A percentile compares a stretch with the other conserved stretches of the same genome.
Conservation (phyloP, 306 rosid species). For the Prunus mume region DNA sequence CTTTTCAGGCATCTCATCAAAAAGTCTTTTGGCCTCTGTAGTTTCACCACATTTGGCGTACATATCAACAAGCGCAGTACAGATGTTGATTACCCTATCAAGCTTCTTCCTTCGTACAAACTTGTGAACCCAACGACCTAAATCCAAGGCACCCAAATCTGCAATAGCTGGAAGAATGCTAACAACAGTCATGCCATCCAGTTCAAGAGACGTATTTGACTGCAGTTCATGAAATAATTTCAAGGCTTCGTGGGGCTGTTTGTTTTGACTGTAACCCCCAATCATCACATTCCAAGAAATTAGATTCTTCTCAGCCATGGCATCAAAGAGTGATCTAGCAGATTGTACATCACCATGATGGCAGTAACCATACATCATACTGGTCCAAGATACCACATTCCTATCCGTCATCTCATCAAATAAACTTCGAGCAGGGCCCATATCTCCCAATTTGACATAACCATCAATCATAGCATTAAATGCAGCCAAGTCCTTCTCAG, state of each 20-base stretch:
- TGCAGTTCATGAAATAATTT: slow-evolving; percentile 55
- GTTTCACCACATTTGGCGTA: slow-evolving; percentile 75
- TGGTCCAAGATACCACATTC: slow-evolving; percentile 72
- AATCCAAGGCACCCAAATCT: slow-evolving; percentile 61
- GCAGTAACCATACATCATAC: slow-evolving; percentile 64
- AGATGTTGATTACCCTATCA: slow-evolving; percentile 34
- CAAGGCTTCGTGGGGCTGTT: slow-evolving; percentile 50
- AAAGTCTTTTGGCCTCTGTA: slow-evolving; percentile 40
- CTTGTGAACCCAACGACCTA: slow-evolving; percentile 59
- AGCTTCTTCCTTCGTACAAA: slow-evolving; percentile 42
- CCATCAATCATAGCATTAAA: slow-evolving; percentile 69
- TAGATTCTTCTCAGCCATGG: slow-evolving; percentile 57
- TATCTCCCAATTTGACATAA: slow-evolving; percentile 47
- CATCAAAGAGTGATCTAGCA: slow-evolving; percentile 58
- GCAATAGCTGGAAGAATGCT: slow-evolving; percentile 74
- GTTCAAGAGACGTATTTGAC: slow-evolving; percentile 32
- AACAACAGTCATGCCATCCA: slow-evolving; percentile 56
- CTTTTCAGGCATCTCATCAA: slow-evolving; percentile 41
- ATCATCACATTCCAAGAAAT: slow-evolving; percentile 75
- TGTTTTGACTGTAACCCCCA: slow-evolving; percentile 61
- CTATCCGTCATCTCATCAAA: slow-evolving; percentile 46
- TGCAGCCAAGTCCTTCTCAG: slow-evolving; percentile 46
- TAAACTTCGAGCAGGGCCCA: slow-evolving; percentile 56
- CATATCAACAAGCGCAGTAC: slow-evolving; percentile 65
- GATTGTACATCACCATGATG: slow-evolving; percentile 37